phyloP scores from a whole-genome alignment of 1,284 basidiomycete species.

The Sphaerobolus stellatus region DNA sequence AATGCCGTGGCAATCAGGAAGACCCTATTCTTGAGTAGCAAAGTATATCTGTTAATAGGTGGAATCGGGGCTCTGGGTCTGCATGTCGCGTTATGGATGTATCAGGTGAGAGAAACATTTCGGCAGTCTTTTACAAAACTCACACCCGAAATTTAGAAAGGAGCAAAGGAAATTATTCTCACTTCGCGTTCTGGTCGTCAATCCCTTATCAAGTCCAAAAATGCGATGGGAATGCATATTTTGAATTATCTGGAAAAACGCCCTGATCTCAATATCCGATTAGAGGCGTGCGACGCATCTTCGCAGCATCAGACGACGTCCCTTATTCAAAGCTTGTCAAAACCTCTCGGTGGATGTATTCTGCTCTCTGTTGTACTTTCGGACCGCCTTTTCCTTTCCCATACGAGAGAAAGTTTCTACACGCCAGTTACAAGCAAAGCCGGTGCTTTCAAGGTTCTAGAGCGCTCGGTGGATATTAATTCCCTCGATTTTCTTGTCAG shows the following conservation, averaged over 20 bases:
- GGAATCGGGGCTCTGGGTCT: slow-evolving; percentile 36
- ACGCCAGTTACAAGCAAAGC: slow-evolving; percentile 31
- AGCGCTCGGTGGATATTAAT: slow-evolving; percentile 19
- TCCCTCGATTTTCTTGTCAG: slow-evolving; percentile 38
- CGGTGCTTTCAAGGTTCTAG: slow-evolving; percentile 28
- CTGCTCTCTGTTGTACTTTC: slow-evolving; percentile 32
- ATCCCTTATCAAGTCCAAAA: slow-evolving; percentile 19
- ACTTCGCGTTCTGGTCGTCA: slow-evolving; percentile 38
- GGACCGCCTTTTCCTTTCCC: slow-evolving; percentile 33
- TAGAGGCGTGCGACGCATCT: slow-evolving; percentile 33
- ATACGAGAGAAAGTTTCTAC: slow-evolving; percentile 30
- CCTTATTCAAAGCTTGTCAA: slow-evolving; percentile 22
- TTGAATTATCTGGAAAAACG: slow-evolving; percentile 31
- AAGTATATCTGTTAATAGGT: slow-evolving; percentile 27
- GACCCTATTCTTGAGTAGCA: slow-evolving; percentile 16
- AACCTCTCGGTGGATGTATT: slow-evolving; percentile 36
- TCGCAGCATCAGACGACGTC: slow-evolving; percentile 19
- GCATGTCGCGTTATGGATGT: slow-evolving; percentile 38
- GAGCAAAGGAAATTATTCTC: slow-evolving; percentile 36
- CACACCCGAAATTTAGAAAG: slow-evolving; percentile 28
- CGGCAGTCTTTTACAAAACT: background rate
- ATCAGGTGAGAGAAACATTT: slow-evolving; percentile 27
- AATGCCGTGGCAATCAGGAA: too few species aligned
- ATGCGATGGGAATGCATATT: slow-evolving; percentile 26
- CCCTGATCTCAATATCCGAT: slow-evolving; percentile 27